A percentile compares a stretch with the other conserved stretches of the same genome.
Evolutionary conservation across 331 rosid species (phyloP).

Genomic region (Prunus yedoensis): DNA sequence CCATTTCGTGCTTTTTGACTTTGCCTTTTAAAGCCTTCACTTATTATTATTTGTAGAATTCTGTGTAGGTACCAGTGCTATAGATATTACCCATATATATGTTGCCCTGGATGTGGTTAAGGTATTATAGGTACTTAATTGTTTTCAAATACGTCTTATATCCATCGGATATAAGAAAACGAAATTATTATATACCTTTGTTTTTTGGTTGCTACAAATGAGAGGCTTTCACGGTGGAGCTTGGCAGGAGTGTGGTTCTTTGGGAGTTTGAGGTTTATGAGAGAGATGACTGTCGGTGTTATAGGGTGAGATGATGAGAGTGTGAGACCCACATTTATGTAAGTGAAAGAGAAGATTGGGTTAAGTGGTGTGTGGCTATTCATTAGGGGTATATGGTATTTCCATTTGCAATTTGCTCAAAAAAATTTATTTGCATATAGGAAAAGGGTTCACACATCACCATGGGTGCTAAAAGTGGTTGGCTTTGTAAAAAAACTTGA

Average conservation of each 20-base stretch:
- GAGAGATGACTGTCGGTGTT: not conserved
- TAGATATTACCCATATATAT: not conserved
- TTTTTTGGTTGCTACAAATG: too few relatives aligned
- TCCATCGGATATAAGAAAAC: too few relatives aligned
- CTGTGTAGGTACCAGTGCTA: not conserved
- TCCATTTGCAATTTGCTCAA: not conserved
- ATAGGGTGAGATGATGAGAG: not conserved
- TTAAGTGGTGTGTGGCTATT: not conserved
- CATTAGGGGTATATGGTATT: too few relatives aligned
- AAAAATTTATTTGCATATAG: too few relatives aligned
- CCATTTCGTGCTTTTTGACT: not conserved
- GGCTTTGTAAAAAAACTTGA: too few relatives aligned
- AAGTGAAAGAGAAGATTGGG: not conserved
- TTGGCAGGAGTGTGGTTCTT: too few relatives aligned
- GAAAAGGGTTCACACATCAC: too few relatives aligned
- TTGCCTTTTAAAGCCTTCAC: not conserved
- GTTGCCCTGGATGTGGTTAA: not conserved
- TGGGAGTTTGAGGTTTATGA: too few relatives aligned
- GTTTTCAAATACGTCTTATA: not conserved
- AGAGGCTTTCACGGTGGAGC: too few relatives aligned
- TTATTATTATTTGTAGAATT: not conserved
- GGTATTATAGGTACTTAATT: not conserved
- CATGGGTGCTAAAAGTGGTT: too few relatives aligned
- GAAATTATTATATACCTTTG: too few relatives aligned
- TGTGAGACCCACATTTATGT: not conserved